Evolutionary conservation across 768 basidiomycete genomes (phyloP), one percentile per base, ranked within the genome.

Genomic region (Lentinula detonsa): DNA sequence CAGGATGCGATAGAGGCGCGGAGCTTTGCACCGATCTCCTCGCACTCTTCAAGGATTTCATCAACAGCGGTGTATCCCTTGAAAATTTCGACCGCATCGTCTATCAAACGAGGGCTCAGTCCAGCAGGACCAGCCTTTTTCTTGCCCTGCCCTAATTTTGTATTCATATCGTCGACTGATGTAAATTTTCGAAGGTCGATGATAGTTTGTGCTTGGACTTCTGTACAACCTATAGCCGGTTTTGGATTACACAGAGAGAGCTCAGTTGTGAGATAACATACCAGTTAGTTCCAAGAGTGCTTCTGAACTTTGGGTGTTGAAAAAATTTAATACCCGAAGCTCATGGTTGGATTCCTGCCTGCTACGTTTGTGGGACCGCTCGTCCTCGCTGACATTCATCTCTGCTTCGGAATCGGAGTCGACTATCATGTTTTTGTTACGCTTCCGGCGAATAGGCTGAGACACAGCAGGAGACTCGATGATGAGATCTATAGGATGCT

Each of bases 41-140:
- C 95, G 72, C 96, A 98, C 59, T 90, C 85, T 71, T 86, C 85
- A 13, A 99, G 83, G 64, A 98, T 87, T 63, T 79, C 84, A 71
- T 99, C 97, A 59, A 98, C 95, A 40, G 87, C 84, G 10, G 86
- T 85, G 68, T 96, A 98, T 7, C 90, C 92, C 59, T 82, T 76
- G 69, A 98, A 88, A 66, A 97, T 90, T 43, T 85, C 80, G 59
- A 85, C 84, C 71, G 91, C 95, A 65, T 95, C 93, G 68, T 96
- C 93, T 70, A 98, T 93, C 72, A 98, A 80, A 60, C 90, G 85
- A 62, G 91, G 81, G 63, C 93, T 95, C 67, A 99, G 86, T 21
- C 96, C 95, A 4, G 77, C 81, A 8, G 88, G 85, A 8, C 87
- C 86, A 2, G 86, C 84, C 69, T 93, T 95, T 77, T 92, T 95